Evolutionary conservation across 192 early-diverging fungal genomes (phyloP).

Genomic region (Coemansia sp.): DNA sequence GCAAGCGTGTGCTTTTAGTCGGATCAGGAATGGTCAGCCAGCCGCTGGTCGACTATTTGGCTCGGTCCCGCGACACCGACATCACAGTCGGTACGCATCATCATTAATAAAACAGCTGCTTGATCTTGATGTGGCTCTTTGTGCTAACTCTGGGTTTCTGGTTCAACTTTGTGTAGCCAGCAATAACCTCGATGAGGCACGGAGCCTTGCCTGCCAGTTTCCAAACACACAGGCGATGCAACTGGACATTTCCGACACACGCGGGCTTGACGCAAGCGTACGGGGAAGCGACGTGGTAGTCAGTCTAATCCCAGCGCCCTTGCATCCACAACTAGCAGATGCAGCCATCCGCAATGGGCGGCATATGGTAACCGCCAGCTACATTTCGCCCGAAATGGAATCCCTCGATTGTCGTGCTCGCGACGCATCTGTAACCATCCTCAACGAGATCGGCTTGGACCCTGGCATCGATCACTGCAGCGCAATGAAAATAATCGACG

Average conservation of each 20-base stretch:
- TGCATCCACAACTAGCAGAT: slow-evolving; percentile 59
- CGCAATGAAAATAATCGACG: slow-evolving; percentile 93
- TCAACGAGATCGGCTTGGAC: slow-evolving; percentile 98
- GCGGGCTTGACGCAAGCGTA: slow-evolving; percentile 62
- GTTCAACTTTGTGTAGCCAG: slow-evolving; percentile 64
- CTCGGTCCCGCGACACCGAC: slow-evolving; percentile 54
- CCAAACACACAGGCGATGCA: slow-evolving; percentile 61
- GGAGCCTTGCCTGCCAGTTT: slow-evolving; percentile 61
- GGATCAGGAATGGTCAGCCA: slow-evolving; percentile 92
- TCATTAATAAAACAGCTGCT: neutral
- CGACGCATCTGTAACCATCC: slow-evolving; percentile 78
- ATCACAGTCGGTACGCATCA: slow-evolving; percentile 44
- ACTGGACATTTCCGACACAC: slow-evolving; percentile 72
- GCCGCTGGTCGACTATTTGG: slow-evolving; percentile 88
- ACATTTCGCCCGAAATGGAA: slow-evolving; percentile 91
- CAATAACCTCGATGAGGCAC: slow-evolving; percentile 72
- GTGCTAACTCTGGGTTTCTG: too few relatives aligned
- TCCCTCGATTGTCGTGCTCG: slow-evolving; percentile 72
- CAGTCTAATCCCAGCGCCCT: slow-evolving; percentile 84
- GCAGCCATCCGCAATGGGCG: slow-evolving; percentile 79
- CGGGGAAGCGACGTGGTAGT: slow-evolving; percentile 83
- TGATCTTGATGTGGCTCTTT: too few relatives aligned
- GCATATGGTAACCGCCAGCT: slow-evolving; percentile 95
- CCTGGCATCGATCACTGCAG: slow-evolving; percentile 98
- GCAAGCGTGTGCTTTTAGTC: slow-evolving; percentile 69